Evolutionary conservation across 345 rosid species (phyloP).

Genomic region (Odontarrhena argentea): DNA sequence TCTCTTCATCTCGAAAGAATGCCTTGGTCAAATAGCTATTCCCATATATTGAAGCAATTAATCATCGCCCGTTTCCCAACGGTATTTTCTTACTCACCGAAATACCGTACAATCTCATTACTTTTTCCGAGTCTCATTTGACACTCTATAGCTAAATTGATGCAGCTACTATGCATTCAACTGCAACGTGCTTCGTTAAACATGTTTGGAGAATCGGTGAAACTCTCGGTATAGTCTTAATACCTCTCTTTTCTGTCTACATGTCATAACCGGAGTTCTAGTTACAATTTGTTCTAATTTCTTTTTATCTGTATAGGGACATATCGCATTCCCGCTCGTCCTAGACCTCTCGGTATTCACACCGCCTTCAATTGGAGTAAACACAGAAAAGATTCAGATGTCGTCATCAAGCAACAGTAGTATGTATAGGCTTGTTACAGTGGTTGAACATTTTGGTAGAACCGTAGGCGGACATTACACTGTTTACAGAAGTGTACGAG

Average conservation of each 20-base stretch:
- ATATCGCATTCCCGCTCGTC: constrained; percentile 32
- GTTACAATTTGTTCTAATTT: background rate
- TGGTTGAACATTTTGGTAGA: constrained; percentile 85
- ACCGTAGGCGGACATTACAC: constrained; percentile 83
- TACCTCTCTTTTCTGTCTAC: constrained; percentile 1
- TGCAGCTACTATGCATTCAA: constrained; percentile 87
- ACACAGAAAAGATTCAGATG: constrained; percentile 26
- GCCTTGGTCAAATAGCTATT: constrained; percentile 78
- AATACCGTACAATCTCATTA: background rate
- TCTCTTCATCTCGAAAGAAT: constrained; percentile 48
- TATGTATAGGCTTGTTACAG: constrained; percentile 64
- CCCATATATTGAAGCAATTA: constrained; percentile 58
- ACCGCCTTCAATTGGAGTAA: constrained; percentile 35
- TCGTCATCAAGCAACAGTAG: constrained; percentile 6
- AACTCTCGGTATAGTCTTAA: constrained; percentile 58
- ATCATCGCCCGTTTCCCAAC: constrained; percentile 66
- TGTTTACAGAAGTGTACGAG: constrained; percentile 60
- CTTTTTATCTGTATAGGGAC: constrained; percentile 20
- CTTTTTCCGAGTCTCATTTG: background rate
- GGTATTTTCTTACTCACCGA: constrained; percentile 46
- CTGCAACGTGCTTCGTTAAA: constrained; percentile 67
- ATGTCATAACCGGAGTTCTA: background rate
- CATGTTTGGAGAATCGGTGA: constrained; percentile 63
- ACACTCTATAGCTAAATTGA: constrained; percentile 8
- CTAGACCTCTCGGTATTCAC: constrained; percentile 33